Evolutionary conservation across 2,329 filamentous ascomycete species (phyloP).

Genomic region (Dactylonectria macrodidyma): DNA sequence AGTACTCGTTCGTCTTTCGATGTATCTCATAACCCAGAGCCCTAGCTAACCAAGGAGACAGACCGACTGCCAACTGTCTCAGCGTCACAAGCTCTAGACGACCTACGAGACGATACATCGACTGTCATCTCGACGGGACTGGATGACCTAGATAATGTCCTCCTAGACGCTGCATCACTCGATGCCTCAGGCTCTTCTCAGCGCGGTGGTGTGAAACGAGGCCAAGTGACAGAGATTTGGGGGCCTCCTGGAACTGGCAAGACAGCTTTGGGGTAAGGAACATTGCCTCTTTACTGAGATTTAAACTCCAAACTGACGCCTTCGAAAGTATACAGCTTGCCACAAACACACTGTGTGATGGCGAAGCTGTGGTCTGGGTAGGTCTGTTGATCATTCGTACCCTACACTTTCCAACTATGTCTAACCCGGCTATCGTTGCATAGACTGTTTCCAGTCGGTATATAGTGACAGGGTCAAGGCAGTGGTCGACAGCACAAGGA

Average conservation of each 20-base stretch:
- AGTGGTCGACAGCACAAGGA: constrained; percentile 42
- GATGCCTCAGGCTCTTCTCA: constrained; percentile 33
- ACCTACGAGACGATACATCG: constrained; percentile 66
- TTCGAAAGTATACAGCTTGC: constrained; percentile 75
- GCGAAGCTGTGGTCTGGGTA: constrained; percentile 83
- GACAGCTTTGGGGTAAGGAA: constrained; percentile 81
- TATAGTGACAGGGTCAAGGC: constrained; percentile 47
- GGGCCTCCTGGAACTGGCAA: constrained; percentile 90
- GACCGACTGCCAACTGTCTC: constrained; percentile 85
- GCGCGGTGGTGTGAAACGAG: constrained; percentile 76
- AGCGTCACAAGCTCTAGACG: constrained; percentile 79
- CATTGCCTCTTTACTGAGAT: constrained; percentile 26
- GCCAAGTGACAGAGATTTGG: constrained; percentile 89
- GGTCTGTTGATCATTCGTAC: constrained; percentile 67
- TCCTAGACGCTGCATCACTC: constrained; percentile 48
- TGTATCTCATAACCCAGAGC: constrained; percentile 12
- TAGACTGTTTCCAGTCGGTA: constrained; percentile 65
- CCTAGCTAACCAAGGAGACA: constrained; percentile 52
- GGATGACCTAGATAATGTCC: constrained; percentile 63
- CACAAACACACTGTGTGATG: constrained; percentile 72
- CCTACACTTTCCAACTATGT: constrained; percentile 3
- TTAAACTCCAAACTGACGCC: constrained; percentile 28
- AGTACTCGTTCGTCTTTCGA: constrained; percentile 63
- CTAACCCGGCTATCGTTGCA: constrained; percentile 23
- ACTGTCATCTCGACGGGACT: constrained; percentile 72